Base-by-base conservation (phyloP, 106 monocot genomes). In the Platanthera guangdongensis region DNA sequence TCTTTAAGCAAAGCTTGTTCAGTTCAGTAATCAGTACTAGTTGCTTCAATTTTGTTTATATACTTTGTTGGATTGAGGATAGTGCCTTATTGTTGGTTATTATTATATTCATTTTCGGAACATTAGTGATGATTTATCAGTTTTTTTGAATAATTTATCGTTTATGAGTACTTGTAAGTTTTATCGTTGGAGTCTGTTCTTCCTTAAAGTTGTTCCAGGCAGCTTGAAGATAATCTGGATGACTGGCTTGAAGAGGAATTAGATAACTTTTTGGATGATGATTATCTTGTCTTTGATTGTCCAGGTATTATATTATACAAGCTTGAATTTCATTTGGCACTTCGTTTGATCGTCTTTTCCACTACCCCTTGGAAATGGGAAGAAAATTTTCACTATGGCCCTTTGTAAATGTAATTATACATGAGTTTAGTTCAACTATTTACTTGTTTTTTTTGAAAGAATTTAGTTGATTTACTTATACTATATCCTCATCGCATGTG, bases 211-310 rank as follows among this genome's bases (percentile, higher is more conserved):
- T 79, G 16, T 47, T 79, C 13, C 32, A 91, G 97, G 68, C 89
- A 89, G 67, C 87, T 94, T 73, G 86, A 97, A 80, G 94, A 94
- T 13, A 86, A 79, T 81, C 74, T 97, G 73, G 93, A 94, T 82
- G 91, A 94, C 47, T 97, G 97, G 97, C 77, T 97, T 77, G 83
- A 81, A 55, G 91, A 93, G 19, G 91, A 97, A 78, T 59, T 97
- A 47, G 93, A 93, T 7, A 89, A 91, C 74, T 93, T 88, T 82
- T 81, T 91, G 84, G 96, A 97, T 73, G 94, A 97, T 83, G 93
- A 97, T 64, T 97, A 94, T 82, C 89, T 97, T 47, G 89, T 97
- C 71, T 94, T 97, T 88, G 97, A 94, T 59, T 97, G 97, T 50
- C 97, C 97, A 83, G 93, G 97, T 94, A 86, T 80, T 63, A n/a